phyloP scores from a whole-genome alignment of 2,329 filamentous ascomycete genomes.

The Cadophora sp. region DNA sequence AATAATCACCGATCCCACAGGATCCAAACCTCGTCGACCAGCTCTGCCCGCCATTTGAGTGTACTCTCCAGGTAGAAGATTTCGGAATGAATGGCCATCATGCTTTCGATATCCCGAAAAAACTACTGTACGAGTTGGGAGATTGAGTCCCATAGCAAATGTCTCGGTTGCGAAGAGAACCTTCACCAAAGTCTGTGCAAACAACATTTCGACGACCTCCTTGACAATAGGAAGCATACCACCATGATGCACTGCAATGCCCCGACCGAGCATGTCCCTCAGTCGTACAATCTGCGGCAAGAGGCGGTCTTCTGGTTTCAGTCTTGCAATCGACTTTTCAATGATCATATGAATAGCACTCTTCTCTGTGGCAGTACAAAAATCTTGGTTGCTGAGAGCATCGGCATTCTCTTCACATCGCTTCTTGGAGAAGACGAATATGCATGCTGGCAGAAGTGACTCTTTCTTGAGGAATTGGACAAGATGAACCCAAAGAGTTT shows the following conservation, averaged over 20 bases:
- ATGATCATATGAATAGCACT: conserved; percentile 98
- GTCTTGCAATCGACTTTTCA: conserved; percentile 88
- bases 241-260: conserved; percentile 95
- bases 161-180: conserved; percentile 98
- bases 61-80: conserved; percentile 92
- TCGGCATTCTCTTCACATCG: conserved; percentile 97
- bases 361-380: conserved; percentile 91
- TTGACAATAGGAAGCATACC: conserved; percentile 96
- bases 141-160: conserved; percentile 96
- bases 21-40: conserved; percentile 89
- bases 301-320: conserved; percentile 87
- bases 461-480: conserved; percentile 91
- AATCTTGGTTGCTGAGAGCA: conserved; percentile 92
- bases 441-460: conserved; percentile 87
- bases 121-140: conserved; percentile 94
- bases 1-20: conserved; percentile 93
- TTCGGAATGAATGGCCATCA: conserved; percentile 89
- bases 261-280: conserved; percentile 82
- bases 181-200: conserved; percentile 94
- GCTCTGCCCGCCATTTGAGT: conserved; percentile 98
- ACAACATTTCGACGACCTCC: conserved; percentile 95
- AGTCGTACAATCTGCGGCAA: conserved; percentile 93
- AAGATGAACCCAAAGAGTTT: conserved; percentile 95
- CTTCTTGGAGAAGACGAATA: conserved; percentile 99
- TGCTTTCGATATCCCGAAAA: conserved; percentile 98